These are phyloP conservation scores for Deinandra increscens DNA, from an alignment of 129 eudicot genomes.

Conservation along the genomic window DNA sequence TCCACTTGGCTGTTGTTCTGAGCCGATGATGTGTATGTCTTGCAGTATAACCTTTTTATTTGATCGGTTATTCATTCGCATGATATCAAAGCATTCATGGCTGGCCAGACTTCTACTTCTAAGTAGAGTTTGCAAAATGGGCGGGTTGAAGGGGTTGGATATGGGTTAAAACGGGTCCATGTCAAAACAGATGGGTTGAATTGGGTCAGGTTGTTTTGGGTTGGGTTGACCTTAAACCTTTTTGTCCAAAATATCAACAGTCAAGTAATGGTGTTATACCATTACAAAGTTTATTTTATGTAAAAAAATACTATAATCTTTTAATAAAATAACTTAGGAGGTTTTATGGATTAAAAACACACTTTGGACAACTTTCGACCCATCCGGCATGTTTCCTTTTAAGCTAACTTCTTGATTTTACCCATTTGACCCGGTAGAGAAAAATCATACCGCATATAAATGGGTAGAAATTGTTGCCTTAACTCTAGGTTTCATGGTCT, in stretches of 20 bases:
- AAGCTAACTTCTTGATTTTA: not conserved
- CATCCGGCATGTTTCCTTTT: not conserved
- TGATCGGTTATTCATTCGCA: not conserved
- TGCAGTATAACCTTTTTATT: conserved; percentile 29
- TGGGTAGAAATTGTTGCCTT: not conserved
- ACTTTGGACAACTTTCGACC: not conserved
- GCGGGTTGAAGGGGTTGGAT: not conserved
- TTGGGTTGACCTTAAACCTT: not conserved
- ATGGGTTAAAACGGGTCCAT: not conserved
- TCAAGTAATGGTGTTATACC: not conserved
- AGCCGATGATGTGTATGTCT: conserved; percentile 78
- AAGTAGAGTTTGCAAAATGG: not conserved
- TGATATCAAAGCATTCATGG: not conserved
- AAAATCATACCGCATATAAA: not conserved
- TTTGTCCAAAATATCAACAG: not conserved
- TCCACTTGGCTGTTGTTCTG: conserved; percentile 84
- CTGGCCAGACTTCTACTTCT: not conserved
- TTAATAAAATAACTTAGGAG: too few species aligned
- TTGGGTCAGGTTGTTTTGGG: not conserved
- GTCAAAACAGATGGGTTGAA: not conserved
- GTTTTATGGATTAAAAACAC: not conserved
- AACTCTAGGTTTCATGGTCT: not conserved
- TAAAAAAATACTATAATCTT: not conserved
- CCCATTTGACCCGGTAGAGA: not conserved
- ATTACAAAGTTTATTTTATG: not conserved